Evolutionary conservation across 2,329 filamentous ascomycete genomes (phyloP).

Genomic region (Ceratocystis variospora): DNA sequence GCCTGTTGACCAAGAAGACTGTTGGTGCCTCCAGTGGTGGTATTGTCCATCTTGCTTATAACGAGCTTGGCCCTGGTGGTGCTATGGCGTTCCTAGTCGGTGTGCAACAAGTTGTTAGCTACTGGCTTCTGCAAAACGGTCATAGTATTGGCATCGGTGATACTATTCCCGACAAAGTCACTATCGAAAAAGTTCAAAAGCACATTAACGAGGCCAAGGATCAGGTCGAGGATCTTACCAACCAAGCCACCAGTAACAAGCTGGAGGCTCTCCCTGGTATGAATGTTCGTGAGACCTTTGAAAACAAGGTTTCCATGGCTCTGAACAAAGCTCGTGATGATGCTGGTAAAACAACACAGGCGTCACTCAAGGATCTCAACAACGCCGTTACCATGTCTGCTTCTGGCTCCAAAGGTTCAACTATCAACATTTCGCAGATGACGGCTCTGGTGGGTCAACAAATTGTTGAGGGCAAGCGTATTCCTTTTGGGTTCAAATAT

Average conservation of each 20-base stretch:
- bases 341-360: conserved; percentile 82
- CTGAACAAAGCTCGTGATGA: conserved; percentile 93
- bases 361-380: conserved; percentile 88
- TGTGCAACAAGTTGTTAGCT: conserved; percentile 85
- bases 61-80: conserved; percentile 73
- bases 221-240: conserved; percentile 63
- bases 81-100: conserved; percentile 95
- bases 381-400: conserved; percentile 93
- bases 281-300: conserved; percentile 96
- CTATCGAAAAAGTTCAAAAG: conserved; percentile 70
- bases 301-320: conserved; percentile 88
- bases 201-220: conserved; percentile 71
- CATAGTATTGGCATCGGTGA: conserved; percentile 98
- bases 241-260: conserved; percentile 66
- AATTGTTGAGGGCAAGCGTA: conserved; percentile 95
- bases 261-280: conserved; percentile 93
- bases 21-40: conserved; percentile 82
- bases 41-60: conserved; percentile 92
- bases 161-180: conserved; percentile 78
- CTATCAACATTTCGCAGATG: conserved; percentile 99
- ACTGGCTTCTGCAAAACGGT: conserved; percentile 92
- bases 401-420: conserved; percentile 95
- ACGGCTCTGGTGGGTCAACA: conserved; percentile 95
- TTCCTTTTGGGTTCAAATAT: conserved; percentile 98
- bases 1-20: conserved; percentile 82